A percentile compares a stretch with the other conserved stretches of the same genome.
These are phyloP conservation scores for Endotrypanum monterogeii DNA, from an alignment of 208 protist genomes.

Conservation along the genomic window DNA sequence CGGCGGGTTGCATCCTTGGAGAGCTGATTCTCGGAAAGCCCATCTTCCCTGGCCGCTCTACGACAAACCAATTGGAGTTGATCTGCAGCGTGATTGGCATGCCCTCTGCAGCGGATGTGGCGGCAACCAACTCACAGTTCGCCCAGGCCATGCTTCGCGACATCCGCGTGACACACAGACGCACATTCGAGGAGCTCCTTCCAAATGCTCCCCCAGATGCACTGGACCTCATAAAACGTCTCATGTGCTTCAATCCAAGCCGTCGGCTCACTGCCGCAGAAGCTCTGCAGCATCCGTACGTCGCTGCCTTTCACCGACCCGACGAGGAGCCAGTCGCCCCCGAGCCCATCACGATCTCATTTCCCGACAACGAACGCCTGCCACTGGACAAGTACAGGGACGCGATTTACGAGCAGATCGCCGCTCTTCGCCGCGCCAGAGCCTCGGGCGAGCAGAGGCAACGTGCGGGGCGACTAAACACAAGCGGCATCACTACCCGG, in stretches of 20 bases:
- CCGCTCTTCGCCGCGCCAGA: slow-evolving; percentile 33
- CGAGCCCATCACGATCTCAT: slow-evolving; percentile 87
- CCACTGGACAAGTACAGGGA: slow-evolving; percentile 94
- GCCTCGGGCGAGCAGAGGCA: slow-evolving; percentile 18
- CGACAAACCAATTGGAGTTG: slow-evolving; percentile 97
- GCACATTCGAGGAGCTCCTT: slow-evolving; percentile 85
- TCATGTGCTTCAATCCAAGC: slow-evolving; percentile 97
- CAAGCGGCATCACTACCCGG: slow-evolving; percentile 16
- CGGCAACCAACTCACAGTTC: slow-evolving; percentile 94
- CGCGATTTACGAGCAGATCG: slow-evolving; percentile 91
- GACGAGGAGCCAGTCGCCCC: slow-evolving; percentile 82
- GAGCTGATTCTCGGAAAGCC: slow-evolving; percentile 95
- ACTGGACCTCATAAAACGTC: slow-evolving; percentile 91
- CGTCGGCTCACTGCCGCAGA: slow-evolving; percentile 93
- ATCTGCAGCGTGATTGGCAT: slow-evolving; percentile 94
- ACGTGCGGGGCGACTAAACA: slow-evolving; percentile 5
- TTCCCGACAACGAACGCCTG: slow-evolving; percentile 96
- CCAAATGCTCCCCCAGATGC: slow-evolving; percentile 93
- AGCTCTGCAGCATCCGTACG: slow-evolving; percentile 94
- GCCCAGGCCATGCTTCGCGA: slow-evolving; percentile 94
- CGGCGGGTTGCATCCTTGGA: slow-evolving; percentile 97
- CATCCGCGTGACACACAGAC: slow-evolving; percentile 65
- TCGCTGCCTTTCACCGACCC: slow-evolving; percentile 90
- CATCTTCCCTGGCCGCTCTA: slow-evolving; percentile 95
- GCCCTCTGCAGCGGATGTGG: slow-evolving; percentile 91